These are phyloP conservation scores for Phaeosphaeriaceae sp. DNA, from an alignment of 2,329 filamentous ascomycete species.

Conservation along the genomic window DNA sequence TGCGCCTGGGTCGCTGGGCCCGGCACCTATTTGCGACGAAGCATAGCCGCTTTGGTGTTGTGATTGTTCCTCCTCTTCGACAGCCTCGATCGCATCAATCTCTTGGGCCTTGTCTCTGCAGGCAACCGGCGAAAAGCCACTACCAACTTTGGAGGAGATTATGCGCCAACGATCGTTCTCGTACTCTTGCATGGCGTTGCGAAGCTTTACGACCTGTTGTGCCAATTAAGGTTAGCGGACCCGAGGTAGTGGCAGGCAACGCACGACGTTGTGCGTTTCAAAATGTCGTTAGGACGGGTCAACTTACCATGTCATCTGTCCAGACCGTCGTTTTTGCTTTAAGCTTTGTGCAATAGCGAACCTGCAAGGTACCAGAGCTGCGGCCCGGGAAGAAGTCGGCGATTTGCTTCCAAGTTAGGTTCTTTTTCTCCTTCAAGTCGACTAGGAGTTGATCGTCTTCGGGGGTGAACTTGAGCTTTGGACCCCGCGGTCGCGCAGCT, in stretches of 20 bases:
- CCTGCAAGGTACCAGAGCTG: constrained; percentile 88
- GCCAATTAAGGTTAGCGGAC: constrained; percentile 43
- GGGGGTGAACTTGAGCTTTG: constrained; percentile 91
- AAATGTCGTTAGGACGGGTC: constrained; percentile 15
- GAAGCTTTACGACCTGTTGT: constrained; percentile 75
- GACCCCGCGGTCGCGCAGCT: constrained; percentile 79
- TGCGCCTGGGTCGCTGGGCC: constrained; percentile 39
- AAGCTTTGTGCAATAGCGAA: constrained; percentile 92
- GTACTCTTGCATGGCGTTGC: constrained; percentile 79
- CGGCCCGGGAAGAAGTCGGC: constrained; percentile 93
- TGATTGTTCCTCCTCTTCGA: constrained; percentile 28
- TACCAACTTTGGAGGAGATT: constrained; percentile 87
- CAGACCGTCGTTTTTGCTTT: constrained; percentile 93
- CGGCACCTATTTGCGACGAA: constrained; percentile 38
- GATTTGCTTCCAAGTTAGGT: constrained; percentile 96
- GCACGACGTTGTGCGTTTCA: constrained; percentile 47
- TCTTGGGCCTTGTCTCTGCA: constrained; percentile 82
- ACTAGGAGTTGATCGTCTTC: constrained; percentile 89
- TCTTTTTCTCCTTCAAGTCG: constrained; percentile 92
- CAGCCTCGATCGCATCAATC: constrained; percentile 51
- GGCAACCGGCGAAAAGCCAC: constrained; percentile 83
- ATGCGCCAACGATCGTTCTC: constrained; percentile 94
- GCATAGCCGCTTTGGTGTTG: constrained; percentile 40
- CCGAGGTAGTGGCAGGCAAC: constrained; percentile 33
- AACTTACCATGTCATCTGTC: constrained; percentile 88